A percentile compares a stretch with the other conserved stretches of the same genome.
phyloP scores from a whole-genome alignment of 352 stramenopile species.

The Phytopythium vexans region DNA sequence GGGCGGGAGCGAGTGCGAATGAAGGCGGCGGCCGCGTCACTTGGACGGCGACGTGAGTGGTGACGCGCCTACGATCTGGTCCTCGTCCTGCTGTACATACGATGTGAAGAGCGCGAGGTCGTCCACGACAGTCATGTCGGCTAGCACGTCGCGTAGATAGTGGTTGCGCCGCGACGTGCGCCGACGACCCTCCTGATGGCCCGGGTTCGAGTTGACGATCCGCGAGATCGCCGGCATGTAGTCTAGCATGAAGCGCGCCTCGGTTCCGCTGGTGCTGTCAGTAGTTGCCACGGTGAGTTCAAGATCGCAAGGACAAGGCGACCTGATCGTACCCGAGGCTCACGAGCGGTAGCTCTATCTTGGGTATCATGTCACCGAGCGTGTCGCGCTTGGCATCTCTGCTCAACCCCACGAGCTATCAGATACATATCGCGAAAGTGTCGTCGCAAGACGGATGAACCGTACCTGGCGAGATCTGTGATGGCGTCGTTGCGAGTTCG shows the following conservation, averaged over 20 bases:
- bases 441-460: background rate
- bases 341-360: slow-evolving; percentile 42
- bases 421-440: no score
- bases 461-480: slow-evolving; percentile 3
- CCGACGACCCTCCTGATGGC: slow-evolving; percentile 53
- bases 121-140: slow-evolving; percentile 66
- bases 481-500: slow-evolving; percentile 4
- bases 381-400: slow-evolving; percentile 3
- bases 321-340: slow-evolving; percentile 35
- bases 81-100: slow-evolving; percentile 28
- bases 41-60: slow-evolving; percentile 23
- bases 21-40: slow-evolving; percentile 6
- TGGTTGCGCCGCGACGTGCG: slow-evolving; percentile 64
- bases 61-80: slow-evolving; percentile 56
- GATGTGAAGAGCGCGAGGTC: slow-evolving; percentile 47
- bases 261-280: slow-evolving; percentile 24
- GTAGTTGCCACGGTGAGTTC: slow-evolving; percentile 7
- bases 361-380: slow-evolving; percentile 28
- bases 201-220: slow-evolving; percentile 40
- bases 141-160: slow-evolving; percentile 72
- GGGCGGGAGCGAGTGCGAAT: no score
- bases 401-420: background rate
- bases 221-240: slow-evolving; percentile 70
- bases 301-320: slow-evolving; percentile 6
- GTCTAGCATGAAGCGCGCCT: slow-evolving; percentile 48